Percentiles rank a stretch among this genome's conserved stretches.
Evolutionary conservation across 2,329 filamentous ascomycete species (phyloP).

Genomic region (Aschersonia sp.): DNA sequence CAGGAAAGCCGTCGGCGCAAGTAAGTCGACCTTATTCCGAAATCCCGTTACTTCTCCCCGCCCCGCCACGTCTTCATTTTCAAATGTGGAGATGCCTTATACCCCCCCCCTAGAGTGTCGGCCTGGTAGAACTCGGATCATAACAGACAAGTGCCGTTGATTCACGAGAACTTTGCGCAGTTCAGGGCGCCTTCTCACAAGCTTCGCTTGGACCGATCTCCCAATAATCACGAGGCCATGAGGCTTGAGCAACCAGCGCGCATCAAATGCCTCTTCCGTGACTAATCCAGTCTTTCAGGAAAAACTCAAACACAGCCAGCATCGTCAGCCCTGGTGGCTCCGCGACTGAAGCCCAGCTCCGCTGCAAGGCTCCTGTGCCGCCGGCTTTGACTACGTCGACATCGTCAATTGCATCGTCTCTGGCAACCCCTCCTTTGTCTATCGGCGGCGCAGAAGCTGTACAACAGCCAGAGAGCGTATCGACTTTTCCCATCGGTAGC

Average conservation of each 20-base stretch:
- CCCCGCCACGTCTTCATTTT: background rate
- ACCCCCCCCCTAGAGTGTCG: too few relatives aligned
- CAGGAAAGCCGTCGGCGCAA: conserved; percentile 76
- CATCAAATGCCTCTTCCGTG: too few relatives aligned
- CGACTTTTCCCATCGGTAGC: conserved; percentile 12
- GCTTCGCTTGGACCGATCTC: too few relatives aligned
- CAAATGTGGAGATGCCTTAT: too few relatives aligned
- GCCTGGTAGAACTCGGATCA: too few relatives aligned
- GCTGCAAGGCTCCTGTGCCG: conserved; percentile 4
- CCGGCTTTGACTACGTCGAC: conserved; percentile 1
- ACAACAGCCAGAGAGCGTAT: conserved; percentile 13
- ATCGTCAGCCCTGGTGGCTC: conserved; percentile 16
- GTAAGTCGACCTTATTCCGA: conserved; percentile 34
- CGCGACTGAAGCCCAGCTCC: conserved; percentile 24
- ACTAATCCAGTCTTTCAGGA: conserved; percentile 20
- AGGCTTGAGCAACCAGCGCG: too few relatives aligned
- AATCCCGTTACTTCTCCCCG: background rate
- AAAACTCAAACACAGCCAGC: conserved; percentile 26
- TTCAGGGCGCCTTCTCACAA: too few relatives aligned
- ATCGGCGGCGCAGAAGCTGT: too few relatives aligned
- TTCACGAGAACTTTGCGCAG: too few relatives aligned
- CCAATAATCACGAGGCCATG: too few relatives aligned
- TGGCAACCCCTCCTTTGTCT: background rate
- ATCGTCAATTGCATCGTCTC: background rate
- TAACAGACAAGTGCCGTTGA: too few relatives aligned